A percentile compares a stretch with the other conserved stretches of the same genome.
phyloP scores from a whole-genome alignment of 164 flowering plant species.

The Platanus orientalis region DNA sequence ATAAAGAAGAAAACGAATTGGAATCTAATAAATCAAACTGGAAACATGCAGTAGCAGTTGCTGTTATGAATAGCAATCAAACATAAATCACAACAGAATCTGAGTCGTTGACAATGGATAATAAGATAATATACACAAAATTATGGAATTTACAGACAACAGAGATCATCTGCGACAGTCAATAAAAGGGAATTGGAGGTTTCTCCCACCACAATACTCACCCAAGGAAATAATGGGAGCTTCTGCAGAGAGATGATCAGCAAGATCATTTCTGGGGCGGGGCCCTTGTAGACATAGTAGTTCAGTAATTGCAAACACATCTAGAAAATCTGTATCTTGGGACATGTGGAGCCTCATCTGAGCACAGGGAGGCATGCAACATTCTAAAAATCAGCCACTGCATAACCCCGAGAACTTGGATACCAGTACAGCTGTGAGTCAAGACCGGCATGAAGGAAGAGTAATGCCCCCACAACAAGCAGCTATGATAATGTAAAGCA shows the following conservation, averaged over 20 bases:
- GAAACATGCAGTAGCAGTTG: too few species aligned
- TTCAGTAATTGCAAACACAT: slow-evolving; percentile 2
- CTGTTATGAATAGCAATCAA: too few species aligned
- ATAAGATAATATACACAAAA: too few species aligned
- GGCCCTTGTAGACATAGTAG: not conserved
- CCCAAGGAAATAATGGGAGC: not conserved
- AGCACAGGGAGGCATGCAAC: not conserved
- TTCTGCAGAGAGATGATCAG: not conserved
- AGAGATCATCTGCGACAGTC: slow-evolving; percentile 2
- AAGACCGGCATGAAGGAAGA: slow-evolving; percentile 81
- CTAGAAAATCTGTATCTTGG: slow-evolving; percentile 11
- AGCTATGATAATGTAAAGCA: slow-evolving; percentile 81
- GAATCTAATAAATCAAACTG: too few species aligned
- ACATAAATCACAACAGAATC: too few species aligned
- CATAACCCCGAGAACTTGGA: slow-evolving; percentile 11
- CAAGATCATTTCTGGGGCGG: not conserved
- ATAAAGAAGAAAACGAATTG: too few species aligned
- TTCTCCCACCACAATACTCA: not conserved
- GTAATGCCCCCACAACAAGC: slow-evolving; percentile 88
- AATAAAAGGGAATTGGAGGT: slow-evolving; percentile 1
- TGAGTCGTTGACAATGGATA: too few species aligned
- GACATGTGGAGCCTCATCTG: not conserved
- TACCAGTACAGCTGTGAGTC: slow-evolving; percentile 12
- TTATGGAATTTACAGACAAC: too few species aligned
- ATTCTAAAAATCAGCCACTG: slow-evolving; percentile 3